phyloP scores from a whole-genome alignment of 176 grass and related monocot genomes.

The Triticum aestivum region IWGSC_CS_RefSeq_v2.1 NC_057795.1:465695617-465696116 shows the following conservation, averaged over 20 bases:
- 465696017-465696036: conserved; percentile 50
- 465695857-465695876: conserved; percentile 89
- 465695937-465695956: background rate
- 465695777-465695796: conserved; percentile 47
- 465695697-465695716: background rate
- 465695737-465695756: conserved; percentile 90
- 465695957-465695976: too few relatives aligned
- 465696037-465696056: conserved; percentile 66
- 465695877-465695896: conserved; percentile 62
- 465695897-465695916: conserved; percentile 32
- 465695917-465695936: background rate
- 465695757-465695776: conserved; percentile 72
- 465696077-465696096: conserved; percentile 60
- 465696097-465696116: conserved; percentile 54
- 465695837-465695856: conserved; percentile 46
- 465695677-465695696: too few relatives aligned
- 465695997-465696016: conserved; percentile 70
- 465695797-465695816: conserved; percentile 51
- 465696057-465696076: conserved; percentile 83
- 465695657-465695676: background rate
- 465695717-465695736: background rate
- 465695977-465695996: conserved; percentile 43
- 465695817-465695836: conserved; percentile 45
- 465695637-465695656: background rate
- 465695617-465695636: conserved; percentile 68